phyloP scores from a whole-genome alignment of 257 asterid species.

The Nicotiana noctiflora region DNA sequence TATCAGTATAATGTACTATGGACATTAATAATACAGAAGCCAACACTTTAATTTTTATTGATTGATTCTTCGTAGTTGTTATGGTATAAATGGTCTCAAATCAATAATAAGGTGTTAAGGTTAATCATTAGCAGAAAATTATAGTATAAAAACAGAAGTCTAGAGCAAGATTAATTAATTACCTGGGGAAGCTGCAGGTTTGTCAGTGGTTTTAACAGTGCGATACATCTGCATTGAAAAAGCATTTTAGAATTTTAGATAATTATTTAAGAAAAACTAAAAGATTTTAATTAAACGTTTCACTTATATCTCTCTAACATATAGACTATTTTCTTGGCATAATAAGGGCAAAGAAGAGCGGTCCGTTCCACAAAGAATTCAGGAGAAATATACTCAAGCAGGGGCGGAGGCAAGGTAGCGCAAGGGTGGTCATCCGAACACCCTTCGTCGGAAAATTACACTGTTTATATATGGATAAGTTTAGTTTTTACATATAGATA shows the following conservation, averaged over 20 bases:
- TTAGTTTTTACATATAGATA: no score
- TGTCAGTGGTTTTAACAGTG: conserved; percentile 78
- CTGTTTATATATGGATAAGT: no score
- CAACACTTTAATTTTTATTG: neutral
- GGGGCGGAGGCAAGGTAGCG: no score
- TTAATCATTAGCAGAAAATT: neutral
- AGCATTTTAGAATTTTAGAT: conserved; percentile 5
- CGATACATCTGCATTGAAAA: conserved; percentile 82
- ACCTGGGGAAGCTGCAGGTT: conserved; percentile 73
- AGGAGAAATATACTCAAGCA: no score
- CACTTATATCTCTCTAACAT: neutral
- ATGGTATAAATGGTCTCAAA: neutral
- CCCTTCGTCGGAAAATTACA: no score
- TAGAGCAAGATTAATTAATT: conserved; percentile 9
- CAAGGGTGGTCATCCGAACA: no score
- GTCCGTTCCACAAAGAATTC: no score
- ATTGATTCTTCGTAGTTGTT: neutral
- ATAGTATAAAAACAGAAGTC: neutral
- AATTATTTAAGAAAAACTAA: neutral
- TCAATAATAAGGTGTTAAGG: no score
- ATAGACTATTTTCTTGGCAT: no score
- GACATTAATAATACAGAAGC: neutral
- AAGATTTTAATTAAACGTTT: neutral
- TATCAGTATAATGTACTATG: no score
- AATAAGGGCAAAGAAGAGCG: no score